Base-by-base conservation (phyloP, 768 basidiomycete species). In the Phlebiopsis flavidoalba region DNA sequence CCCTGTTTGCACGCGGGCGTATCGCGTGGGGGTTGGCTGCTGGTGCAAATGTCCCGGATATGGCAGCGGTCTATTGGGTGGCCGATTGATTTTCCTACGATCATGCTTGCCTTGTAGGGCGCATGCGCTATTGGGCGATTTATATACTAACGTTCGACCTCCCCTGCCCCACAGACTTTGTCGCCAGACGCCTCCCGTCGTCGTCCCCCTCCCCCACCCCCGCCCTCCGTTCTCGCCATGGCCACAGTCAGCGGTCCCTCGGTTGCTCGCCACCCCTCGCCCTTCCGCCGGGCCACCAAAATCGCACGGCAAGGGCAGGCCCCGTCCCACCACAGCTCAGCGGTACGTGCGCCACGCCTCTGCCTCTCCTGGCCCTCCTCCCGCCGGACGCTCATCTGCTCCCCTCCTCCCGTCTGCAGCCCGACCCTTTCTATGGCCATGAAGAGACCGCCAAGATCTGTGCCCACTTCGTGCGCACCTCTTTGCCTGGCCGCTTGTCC, bases 401-500 rank as follows among this genome's bases (percentile, higher is more conserved):
- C 21, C 45, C 1, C 21, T 54, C 8, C 48, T 54, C 43, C n/a
- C n/a, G 58, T 58, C 45, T 53, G 21, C 64, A 55, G 65, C 61
- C 66, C 3, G 86, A 89, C 67, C 83, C 83, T 0, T 87, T 76
- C 72, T 89, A 91, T 60, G 93, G 94, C 43, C 89, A 95, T 71
- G 90, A 91, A 70, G 74, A 76, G 21, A 76, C 85, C 0, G 87
- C 93, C 0, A 82, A 83, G 19, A 73, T 93, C 50, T 85, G 87
- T 55, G 86, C 82, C 0, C 80, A 89, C 0, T 95, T 95, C 70
- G 93, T 96, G 21, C 88, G 0, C 88, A 91, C 56, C 80, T 95
- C 0, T 95, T 95, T 69, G 85, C 87, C 0, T 96, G 94, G 68
- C 94, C 93, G 85, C 87, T 0, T 96, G 94, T 69, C 94, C 93